Evolutionary conservation across 768 basidiomycete species (phyloP).

Genomic region (Amanita exitialis): DNA sequence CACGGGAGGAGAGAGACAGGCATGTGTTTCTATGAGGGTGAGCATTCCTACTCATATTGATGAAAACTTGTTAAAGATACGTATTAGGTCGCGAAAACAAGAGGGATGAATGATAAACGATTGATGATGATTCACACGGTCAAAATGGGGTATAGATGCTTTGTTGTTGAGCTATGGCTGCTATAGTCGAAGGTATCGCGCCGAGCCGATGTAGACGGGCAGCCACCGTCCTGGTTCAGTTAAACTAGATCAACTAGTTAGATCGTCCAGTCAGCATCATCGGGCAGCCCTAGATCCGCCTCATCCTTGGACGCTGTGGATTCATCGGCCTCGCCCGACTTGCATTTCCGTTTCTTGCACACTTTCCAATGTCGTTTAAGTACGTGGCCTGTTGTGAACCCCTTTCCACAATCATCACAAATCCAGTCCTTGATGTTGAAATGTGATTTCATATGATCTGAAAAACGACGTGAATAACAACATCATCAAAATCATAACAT

Average conservation of each 20-base stretch:
- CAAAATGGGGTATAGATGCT: too few species aligned
- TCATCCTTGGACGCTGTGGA: not conserved
- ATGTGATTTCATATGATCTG: slow-evolving; percentile 2
- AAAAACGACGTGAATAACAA: not conserved
- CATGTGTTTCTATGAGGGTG: too few species aligned
- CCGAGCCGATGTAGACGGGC: too few species aligned
- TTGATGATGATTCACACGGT: too few species aligned
- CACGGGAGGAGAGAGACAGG: too few species aligned
- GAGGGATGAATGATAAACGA: too few species aligned
- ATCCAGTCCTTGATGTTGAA: not conserved
- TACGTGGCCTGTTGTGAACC: not conserved
- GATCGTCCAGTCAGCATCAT: not conserved
- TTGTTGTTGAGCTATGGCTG: too few species aligned
- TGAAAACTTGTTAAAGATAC: too few species aligned
- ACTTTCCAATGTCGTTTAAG: not conserved
- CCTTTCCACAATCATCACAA: not conserved
- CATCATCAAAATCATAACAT: not conserved
- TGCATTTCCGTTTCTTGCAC: not conserved
- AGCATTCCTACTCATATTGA: too few species aligned
- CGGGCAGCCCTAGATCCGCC: not conserved
- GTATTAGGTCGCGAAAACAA: too few species aligned
- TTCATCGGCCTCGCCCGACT: not conserved
- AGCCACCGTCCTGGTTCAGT: not conserved
- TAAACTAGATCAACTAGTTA: not conserved
- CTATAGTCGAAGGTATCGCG: too few species aligned